Evolutionary conservation across 2,329 filamentous ascomycete genomes (phyloP), one percentile per base, ranked within the genome.

Genomic region (Cercospora sojina): DNA sequence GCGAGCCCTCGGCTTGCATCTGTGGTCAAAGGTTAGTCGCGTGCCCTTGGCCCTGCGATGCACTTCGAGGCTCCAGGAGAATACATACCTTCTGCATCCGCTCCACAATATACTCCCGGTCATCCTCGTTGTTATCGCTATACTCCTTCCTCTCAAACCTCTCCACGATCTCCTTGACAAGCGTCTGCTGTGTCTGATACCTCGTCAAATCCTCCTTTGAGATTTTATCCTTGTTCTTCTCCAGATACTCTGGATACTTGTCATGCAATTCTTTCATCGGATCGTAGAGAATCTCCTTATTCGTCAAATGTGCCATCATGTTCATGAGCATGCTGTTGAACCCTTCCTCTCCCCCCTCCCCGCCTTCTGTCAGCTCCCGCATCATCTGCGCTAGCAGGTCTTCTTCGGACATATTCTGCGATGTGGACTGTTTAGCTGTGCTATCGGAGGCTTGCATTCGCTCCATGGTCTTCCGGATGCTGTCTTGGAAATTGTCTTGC

Each of bases 241-340:
- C 86, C 77, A 99, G 84, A 94, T 95, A 99, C 2, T 81, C 88
- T 0, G 93, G 94, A 76, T 95, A 99, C 79, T 97, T 98, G 62
- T 92, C 90, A 78, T 96, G 83, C 57, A 99, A 83, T 80, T 99
- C 95, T 82, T 97, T 97, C 93, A 99, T 97, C 2, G 95, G 95
- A 81, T 99, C 94, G 77, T 98, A 98, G 59, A 99, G 81, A 69
- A 99, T 97, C 73, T 98, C 95, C 83, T 97, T 98, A 79, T 96
- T 97, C 3, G 95, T 98, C 69, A 99, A 85, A 79, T 99, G 93
- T 81, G 98, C 92, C 94, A 99, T 98, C 92, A 98, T 97, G 62
- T 91, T 91, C 85, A 96, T 88, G 67, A 99, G 86, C 88, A 98
- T 92, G 81, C 96, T 94, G 65, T 92, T 93, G 74, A 98, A 91